phyloP scores from a whole-genome alignment of 192 early-diverging fungal species.

The Coemansia sp. region DNA sequence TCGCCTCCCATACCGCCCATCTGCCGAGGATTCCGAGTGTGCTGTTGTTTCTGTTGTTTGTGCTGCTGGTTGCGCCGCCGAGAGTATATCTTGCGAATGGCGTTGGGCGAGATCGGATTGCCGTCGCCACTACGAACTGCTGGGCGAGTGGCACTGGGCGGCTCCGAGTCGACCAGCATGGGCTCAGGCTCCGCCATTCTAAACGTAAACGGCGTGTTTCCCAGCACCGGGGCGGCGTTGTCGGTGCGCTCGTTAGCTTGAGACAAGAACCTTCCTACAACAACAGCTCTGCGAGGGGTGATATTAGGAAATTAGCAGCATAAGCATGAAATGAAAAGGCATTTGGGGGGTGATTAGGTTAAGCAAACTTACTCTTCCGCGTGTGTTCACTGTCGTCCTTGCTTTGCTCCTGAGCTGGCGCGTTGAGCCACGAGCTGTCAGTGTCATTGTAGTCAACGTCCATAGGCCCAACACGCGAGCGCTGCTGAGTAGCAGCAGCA shows the following conservation, averaged over 20 bases:
- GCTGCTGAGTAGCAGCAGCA: background rate
- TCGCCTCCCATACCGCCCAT: slow-evolving; percentile 10
- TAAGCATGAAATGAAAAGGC: background rate
- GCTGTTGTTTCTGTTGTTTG: background rate
- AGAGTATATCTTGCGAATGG: slow-evolving; percentile 17
- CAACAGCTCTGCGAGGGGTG: too few species aligned
- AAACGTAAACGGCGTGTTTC: slow-evolving; percentile 44
- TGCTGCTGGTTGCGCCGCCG: slow-evolving; percentile 14
- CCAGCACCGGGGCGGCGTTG: slow-evolving; percentile 2
- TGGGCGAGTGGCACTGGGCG: background rate
- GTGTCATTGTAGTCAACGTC: slow-evolving; percentile 42
- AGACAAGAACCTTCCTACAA: slow-evolving; percentile 17
- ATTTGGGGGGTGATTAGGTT: background rate
- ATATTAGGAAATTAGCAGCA: background rate
- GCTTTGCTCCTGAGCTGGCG: slow-evolving; percentile 7
- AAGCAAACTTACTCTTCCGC: slow-evolving; percentile 25
- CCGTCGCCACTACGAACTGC: slow-evolving; percentile 11
- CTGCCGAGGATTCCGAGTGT: background rate
- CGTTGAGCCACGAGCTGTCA: slow-evolving; percentile 46
- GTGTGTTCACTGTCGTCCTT: slow-evolving; percentile 15
- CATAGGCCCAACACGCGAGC: slow-evolving; percentile 41
- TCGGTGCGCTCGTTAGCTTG: background rate
- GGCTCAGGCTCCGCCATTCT: slow-evolving; percentile 29
- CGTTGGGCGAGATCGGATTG: slow-evolving; percentile 41
- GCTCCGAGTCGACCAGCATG: slow-evolving; percentile 23